Evolutionary conservation across 129 eudicot species (phyloP).

Genomic region (Tagetes patula): DNA sequence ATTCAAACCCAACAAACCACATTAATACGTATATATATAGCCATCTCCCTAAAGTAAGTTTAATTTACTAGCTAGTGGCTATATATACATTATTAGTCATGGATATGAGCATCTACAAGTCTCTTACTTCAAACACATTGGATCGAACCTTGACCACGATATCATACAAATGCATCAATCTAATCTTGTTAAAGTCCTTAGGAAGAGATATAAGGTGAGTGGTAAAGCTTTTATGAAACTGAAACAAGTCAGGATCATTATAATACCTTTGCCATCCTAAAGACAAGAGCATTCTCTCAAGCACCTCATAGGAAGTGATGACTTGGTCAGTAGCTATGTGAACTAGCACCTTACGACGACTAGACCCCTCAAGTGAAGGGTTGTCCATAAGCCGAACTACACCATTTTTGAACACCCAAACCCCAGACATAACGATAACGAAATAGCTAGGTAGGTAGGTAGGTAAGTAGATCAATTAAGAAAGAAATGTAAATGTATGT

Average conservation of each 20-base stretch:
- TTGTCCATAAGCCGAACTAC: slow-evolving; percentile 74
- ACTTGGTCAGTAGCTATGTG: slow-evolving; percentile 60
- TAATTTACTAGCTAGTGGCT: background rate
- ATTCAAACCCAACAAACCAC: background rate
- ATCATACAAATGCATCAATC: slow-evolving; percentile 86
- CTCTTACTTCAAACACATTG: slow-evolving; percentile 81
- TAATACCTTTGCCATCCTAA: slow-evolving; percentile 92
- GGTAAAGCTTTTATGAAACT: slow-evolving; percentile 79
- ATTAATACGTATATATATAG: background rate
- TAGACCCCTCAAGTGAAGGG: slow-evolving; percentile 47
- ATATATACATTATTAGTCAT: background rate
- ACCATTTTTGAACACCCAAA: slow-evolving; percentile 94
- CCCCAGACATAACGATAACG: slow-evolving; percentile 64
- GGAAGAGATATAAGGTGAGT: slow-evolving; percentile 90
- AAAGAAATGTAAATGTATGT: background rate
- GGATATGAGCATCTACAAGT: slow-evolving; percentile 14
- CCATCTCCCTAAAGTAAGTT: background rate
- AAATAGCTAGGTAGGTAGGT: too few species aligned
- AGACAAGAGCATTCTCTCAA: slow-evolving; percentile 50
- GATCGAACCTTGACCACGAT: slow-evolving; percentile 80
- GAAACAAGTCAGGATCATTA: slow-evolving; percentile 76
- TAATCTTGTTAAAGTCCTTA: slow-evolving; percentile 67
- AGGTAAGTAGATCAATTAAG: too few species aligned
- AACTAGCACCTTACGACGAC: slow-evolving; percentile 53
- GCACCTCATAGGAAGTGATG: slow-evolving; percentile 56